phyloP scores from a whole-genome alignment of 352 stramenopile species.

The Elongisporangium undulatum region DNA sequence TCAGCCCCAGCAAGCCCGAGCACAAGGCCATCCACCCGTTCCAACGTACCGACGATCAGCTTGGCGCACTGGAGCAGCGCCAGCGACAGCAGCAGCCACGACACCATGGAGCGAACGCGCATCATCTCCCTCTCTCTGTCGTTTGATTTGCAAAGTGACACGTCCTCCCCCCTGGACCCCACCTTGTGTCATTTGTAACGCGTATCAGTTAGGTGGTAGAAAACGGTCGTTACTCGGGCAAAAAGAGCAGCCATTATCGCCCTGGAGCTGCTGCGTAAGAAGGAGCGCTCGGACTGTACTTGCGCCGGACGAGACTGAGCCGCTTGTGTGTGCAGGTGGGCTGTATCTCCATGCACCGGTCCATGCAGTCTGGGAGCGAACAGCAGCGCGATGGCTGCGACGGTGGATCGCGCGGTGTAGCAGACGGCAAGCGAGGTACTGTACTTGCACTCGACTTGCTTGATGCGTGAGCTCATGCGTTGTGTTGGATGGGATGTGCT shows the following conservation, averaged over 20 bases:
- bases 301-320: background rate
- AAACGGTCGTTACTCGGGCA: background rate
- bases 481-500: background rate
- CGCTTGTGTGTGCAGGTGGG: background rate
- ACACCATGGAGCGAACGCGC: background rate
- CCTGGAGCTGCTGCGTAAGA: background rate
- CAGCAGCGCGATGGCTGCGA: background rate
- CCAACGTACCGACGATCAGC: background rate
- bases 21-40: background rate
- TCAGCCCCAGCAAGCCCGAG: background rate
- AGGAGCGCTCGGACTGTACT: background rate
- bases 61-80: background rate
- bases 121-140: background rate
- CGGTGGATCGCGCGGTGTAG: background rate
- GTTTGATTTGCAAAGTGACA: background rate
- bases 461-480: background rate
- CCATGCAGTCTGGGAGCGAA: background rate
- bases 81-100: background rate
- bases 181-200: background rate
- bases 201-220: background rate
- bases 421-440: background rate
- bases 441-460: background rate
- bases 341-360: background rate
- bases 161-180: background rate
- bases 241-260: background rate